Percentiles rank a stretch among this genome's conserved stretches.
Conservation (phyloP, 345 rosid genomes). For the Eucalyptus sp. region DNA sequence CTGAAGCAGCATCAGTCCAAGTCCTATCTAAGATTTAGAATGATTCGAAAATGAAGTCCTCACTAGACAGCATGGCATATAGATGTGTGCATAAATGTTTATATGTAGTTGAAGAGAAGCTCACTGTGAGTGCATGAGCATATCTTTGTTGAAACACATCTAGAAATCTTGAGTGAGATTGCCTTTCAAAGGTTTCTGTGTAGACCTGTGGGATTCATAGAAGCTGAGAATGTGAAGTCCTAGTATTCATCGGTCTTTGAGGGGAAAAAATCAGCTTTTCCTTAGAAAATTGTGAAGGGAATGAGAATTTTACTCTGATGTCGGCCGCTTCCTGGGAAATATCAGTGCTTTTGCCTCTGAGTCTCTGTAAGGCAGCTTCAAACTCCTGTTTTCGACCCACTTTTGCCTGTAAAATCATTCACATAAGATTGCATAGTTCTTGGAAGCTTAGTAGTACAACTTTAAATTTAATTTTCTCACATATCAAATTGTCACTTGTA, state of each 20-base stretch:
- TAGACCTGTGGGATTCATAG: conserved; percentile 11
- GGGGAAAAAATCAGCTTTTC: background rate
- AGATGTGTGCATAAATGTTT: background rate
- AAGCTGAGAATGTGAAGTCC: background rate
- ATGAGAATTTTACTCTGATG: conserved; percentile 21
- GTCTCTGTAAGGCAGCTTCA: conserved; percentile 21
- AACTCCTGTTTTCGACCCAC: conserved; percentile 26
- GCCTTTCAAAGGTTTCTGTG: conserved; percentile 14
- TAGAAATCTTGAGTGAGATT: conserved; percentile 8
- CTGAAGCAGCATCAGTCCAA: conserved; percentile 55
- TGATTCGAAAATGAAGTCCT: background rate
- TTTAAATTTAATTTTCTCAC: background rate
- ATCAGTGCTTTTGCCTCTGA: conserved; percentile 33
- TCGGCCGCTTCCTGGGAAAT: conserved; percentile 35
- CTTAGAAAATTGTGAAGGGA: background rate
- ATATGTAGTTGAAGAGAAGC: background rate
- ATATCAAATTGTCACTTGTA: background rate
- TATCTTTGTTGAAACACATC: conserved; percentile 51
- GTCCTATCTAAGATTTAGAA: conserved; percentile 28
- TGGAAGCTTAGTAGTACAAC: background rate
- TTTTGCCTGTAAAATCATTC: conserved; percentile 8
- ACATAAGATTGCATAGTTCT: background rate
- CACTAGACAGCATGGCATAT: background rate
- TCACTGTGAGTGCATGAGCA: conserved; percentile 33
- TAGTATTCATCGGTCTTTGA: background rate